A percentile compares a stretch with the other conserved stretches of the same genome.
Evolutionary conservation across 768 basidiomycete species (phyloP).

Genomic region (Panus rudis): DNA sequence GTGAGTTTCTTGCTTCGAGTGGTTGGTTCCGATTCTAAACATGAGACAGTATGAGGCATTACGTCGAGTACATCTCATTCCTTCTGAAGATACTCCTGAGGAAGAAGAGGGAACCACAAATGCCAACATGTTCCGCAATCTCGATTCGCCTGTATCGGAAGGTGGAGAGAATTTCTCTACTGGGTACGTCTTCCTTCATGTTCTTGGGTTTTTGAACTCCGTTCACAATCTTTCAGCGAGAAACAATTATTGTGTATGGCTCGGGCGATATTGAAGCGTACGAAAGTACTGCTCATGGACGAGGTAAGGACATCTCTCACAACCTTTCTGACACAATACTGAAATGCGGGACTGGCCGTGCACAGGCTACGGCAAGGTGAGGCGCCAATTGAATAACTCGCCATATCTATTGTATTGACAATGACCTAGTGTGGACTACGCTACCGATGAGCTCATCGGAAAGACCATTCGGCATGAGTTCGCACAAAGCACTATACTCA

Average conservation of each 20-base stretch:
- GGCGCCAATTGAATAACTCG: background rate
- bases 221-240: slow-evolving; percentile 36
- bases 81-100: slow-evolving; percentile 40
- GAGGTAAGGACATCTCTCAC: slow-evolving; percentile 39
- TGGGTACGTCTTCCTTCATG: slow-evolving; percentile 42
- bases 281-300: slow-evolving; percentile 79
- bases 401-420: slow-evolving; percentile 1
- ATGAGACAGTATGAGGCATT: slow-evolving; percentile 72
- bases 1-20: too few relatives aligned
- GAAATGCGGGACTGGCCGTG: slow-evolving; percentile 6
- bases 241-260: slow-evolving; percentile 90
- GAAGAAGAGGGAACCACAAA: slow-evolving; percentile 49
- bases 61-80: slow-evolving; percentile 77
- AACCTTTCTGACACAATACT: background rate
- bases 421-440: slow-evolving; percentile 60
- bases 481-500: slow-evolving; percentile 73
- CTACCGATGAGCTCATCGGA: slow-evolving; percentile 81
- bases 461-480: slow-evolving; percentile 78
- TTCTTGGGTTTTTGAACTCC: slow-evolving; percentile 8
- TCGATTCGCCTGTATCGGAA: slow-evolving; percentile 72
- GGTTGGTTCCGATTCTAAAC: too few relatives aligned
- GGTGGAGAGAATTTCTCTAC: slow-evolving; percentile 89
- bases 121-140: slow-evolving; percentile 66
- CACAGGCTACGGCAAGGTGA: slow-evolving; percentile 63
- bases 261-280: slow-evolving; percentile 72